Base-by-base conservation (phyloP, 2,329 filamentous ascomycete species). In the Raffaelea albimanens region DNA sequence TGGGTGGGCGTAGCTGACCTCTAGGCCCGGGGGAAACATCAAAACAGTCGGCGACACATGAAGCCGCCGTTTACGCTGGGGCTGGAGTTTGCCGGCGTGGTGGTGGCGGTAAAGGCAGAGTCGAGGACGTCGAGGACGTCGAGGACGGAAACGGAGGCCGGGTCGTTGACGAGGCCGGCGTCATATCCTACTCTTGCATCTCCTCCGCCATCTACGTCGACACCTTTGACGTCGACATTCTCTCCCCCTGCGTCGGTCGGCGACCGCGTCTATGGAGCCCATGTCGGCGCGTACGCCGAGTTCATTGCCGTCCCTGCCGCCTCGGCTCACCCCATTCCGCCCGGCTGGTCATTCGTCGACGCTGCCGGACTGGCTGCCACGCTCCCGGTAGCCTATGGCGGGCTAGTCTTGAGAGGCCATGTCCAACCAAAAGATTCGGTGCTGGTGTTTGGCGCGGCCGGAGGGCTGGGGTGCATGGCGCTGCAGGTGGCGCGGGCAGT, bases 21-120 rank as follows among this genome's bases (percentile, higher is more conserved):
- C 34, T 38, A 68, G 65, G 73, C 72, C 2, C 67, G 68, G 56
- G 78, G 77, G 8, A 69, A 72, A 52, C 78, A 82, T 55, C 77
- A 82, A 55, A 82, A 81, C 57, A 80, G 80, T 57, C 66, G 63
- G 25, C 67, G 67, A n/a, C 69, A 76, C 46, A 68, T 77, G 34
- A 65, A 64, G 29, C 78, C 76, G 1, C 77, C 77, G 0, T 82
- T 82, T 60, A 70, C 68, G 1, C 67, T 80, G 0, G 78, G 78
- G 13, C 73, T 74, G n/a, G 77, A 82, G 57, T 82, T 81, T 55
- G 66, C 75, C 1, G 78, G 77, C n/a, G 62, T 69, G 2, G 64
- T 82, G 1, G 50, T 69, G 31, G 34, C 34, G 34, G 34, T 38
- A 5, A 61, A 61, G 2, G 57, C 67, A n/a, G n/a, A n/a, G n/a